Percentiles rank a stretch among this genome's conserved stretches.
Conservation (phyloP, 1,284 basidiomycete species). For the Ceratobasidium sp. region DNA sequence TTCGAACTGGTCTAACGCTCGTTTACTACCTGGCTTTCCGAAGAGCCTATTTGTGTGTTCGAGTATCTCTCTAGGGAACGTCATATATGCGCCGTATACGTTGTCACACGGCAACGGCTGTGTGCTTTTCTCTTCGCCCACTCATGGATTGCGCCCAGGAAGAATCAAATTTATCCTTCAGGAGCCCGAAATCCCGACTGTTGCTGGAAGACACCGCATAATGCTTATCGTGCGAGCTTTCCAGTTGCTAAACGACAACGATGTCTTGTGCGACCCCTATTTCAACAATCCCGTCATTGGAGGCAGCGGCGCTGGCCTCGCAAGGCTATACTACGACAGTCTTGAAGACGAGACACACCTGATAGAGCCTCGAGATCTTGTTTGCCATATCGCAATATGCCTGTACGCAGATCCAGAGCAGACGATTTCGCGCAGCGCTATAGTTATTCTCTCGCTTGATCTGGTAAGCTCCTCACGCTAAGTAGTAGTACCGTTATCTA, state of each 20-base stretch:
- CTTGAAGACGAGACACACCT: not conserved
- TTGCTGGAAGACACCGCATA: not conserved
- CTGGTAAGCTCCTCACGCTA: too few relatives aligned
- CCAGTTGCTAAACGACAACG: not conserved
- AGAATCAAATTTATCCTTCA: slow-evolving; percentile 1
- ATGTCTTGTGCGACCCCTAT: not conserved
- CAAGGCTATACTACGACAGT: not conserved
- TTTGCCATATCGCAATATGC: not conserved
- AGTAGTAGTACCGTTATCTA: too few relatives aligned
- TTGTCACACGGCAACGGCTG: not conserved
- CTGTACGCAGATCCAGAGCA: not conserved
- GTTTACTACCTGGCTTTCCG: not conserved
- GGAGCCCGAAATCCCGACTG: not conserved
- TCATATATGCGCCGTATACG: not conserved
- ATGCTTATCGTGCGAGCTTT: not conserved
- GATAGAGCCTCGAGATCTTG: slow-evolving; percentile 1
- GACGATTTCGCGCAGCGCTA: not conserved
- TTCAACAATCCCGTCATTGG: slow-evolving; percentile 7
- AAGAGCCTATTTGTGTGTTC: not conserved
- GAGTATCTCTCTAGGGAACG: not conserved
- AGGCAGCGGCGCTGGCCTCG: not conserved
- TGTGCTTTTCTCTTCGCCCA: not conserved
- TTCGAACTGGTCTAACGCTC: not conserved
- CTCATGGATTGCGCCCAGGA: not conserved
- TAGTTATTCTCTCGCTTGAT: not conserved